Percentiles rank a stretch among this genome's conserved stretches.
Conservation (phyloP, 169 alveolate genomes). For the Cryptosporidium ubiquitum region DNA sequence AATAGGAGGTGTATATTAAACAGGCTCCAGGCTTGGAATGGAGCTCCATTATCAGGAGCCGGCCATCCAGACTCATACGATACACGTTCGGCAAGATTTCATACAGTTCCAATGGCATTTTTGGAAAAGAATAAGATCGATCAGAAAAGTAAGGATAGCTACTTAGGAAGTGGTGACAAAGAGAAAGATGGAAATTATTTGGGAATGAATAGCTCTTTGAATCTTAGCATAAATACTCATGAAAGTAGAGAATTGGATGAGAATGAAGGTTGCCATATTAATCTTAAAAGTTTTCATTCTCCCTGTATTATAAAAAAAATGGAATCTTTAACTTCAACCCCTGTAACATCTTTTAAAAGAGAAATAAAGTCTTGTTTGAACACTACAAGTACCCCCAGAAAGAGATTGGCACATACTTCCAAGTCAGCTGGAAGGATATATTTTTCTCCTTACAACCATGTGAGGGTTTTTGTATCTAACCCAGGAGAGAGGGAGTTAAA, state of each 20-base stretch:
- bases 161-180: not conserved
- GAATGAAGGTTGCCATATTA: not conserved
- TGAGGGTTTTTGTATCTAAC: constrained; percentile 51
- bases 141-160: not conserved
- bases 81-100: constrained; percentile 68
- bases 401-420: constrained; percentile 3
- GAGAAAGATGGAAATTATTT: not conserved
- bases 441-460: constrained; percentile 72
- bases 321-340: constrained; percentile 22
- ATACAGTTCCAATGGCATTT: constrained; percentile 65
- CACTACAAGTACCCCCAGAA: constrained; percentile 2
- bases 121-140: not conserved
- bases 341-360: not conserved
- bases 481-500: constrained; percentile 66
- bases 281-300: constrained; percentile 27
- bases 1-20: constrained; percentile 44
- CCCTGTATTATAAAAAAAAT: constrained; percentile 20
- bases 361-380: constrained; percentile 14
- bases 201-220: not conserved
- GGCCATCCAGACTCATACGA: constrained; percentile 66
- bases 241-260: not conserved
- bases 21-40: constrained; percentile 70
- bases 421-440: constrained; percentile 65
- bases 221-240: not conserved
- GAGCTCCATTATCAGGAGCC: constrained; percentile 73